Evolutionary conservation across 805 yeast genomes (phyloP), one percentile per base, ranked within the genome.

Genomic region (Candida arabinofermentans): DNA sequence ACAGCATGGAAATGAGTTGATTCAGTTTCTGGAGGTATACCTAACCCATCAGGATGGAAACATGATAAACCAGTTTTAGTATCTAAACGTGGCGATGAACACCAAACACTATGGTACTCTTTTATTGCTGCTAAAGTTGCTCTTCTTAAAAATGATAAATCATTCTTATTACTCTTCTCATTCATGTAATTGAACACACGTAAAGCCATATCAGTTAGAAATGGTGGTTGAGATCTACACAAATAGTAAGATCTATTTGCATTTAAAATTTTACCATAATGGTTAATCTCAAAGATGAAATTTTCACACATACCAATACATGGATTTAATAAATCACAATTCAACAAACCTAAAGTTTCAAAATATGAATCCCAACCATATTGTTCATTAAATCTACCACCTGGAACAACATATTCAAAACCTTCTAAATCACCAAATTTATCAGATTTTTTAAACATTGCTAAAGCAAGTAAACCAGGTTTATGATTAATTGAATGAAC

Each of bases 281-380:
- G 81, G 35, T 78, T 70, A 53, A 91, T 90, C 59, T 93, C 96
- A 64, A 83, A 93, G 41, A 88, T 82, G 59, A 89, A 90, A 63
- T 91, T 90, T 59, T 84, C 90, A 10, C 90, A 86, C 91, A 91
- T 87, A 0, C 95, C 96, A 51, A 81, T 71, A 8, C 96, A 91
- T 26, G 90, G 71, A 31, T 81, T 85, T 17, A 79, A 62, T 38
- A 79, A 72, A 31, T 74, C 76, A 55, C 85, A 84, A 22, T 76
- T 73, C 21, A 93, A 61, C 32, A 93, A 70, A 1, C 98, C 99
- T 19, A 89, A 63, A 0, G 93, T 77, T 58, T 83, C 89, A 83
- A 93, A 86, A 58, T 93, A 91, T 2, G 96, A 88, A 62, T 91
- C 99, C 99, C 99, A 91, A 13, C 98, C 99, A 57, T 93, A 91